Conservation (phyloP, 1,284 basidiomycete genomes). For the Puccinia novopanici region DNA sequence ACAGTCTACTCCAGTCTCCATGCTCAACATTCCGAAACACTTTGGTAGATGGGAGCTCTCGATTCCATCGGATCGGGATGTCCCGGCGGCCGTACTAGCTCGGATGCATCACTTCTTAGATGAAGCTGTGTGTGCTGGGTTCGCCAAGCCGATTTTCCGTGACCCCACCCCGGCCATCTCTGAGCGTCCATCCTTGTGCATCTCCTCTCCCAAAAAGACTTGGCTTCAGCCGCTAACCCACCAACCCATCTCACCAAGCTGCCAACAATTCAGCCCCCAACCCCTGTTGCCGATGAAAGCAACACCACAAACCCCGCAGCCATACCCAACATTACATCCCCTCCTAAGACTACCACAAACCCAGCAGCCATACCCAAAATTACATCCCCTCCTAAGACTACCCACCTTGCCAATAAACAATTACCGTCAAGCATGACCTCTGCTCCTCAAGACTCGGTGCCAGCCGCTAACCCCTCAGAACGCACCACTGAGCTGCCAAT, state of each 20-base stretch:
- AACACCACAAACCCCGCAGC: neutral
- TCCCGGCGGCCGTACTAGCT: neutral
- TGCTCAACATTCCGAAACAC: slow-evolving; percentile 13
- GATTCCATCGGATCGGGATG: slow-evolving; percentile 7
- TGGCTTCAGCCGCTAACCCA: neutral
- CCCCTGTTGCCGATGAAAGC: neutral
- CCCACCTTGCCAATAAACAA: neutral
- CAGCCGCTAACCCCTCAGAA: neutral
- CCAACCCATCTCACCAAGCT: neutral
- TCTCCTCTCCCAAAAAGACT: neutral
- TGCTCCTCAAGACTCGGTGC: no score
- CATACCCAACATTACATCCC: no score
- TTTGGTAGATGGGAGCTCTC: slow-evolving; percentile 37
- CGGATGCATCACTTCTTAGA: slow-evolving; percentile 32
- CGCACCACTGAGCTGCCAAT: neutral
- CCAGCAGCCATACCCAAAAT: neutral
- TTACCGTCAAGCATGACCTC: no score
- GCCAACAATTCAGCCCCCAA: neutral
- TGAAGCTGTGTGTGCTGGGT: slow-evolving; percentile 35
- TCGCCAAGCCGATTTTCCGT: slow-evolving; percentile 28
- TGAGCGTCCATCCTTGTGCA: neutral
- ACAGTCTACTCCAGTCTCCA: slow-evolving; percentile 1
- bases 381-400: neutral
- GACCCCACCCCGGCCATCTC: neutral
- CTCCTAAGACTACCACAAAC: neutral